Evolutionary conservation across 1,284 basidiomycete species (phyloP), one percentile per base, ranked within the genome.

Genomic region (Trametes polyzona): DNA sequence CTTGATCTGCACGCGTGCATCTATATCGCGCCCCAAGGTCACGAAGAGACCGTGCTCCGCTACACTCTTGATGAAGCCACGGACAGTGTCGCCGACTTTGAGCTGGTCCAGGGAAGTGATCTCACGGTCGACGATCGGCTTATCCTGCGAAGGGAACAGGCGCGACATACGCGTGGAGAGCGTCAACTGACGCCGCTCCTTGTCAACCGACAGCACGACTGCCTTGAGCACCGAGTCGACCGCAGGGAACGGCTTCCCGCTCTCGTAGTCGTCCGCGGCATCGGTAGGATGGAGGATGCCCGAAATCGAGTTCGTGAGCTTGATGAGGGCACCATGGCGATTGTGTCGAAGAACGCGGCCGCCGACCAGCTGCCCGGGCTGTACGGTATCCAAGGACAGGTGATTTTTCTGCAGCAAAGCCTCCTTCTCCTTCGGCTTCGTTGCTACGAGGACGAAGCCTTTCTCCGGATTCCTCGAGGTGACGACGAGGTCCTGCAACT

Each of bases 21-120:
- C 93, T 30, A 97, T 77, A 46, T 83, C 83, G 47, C 90, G 83
- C 16, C 93, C 94, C 21, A 99, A 74, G 36, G 86, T 85, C 4
- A 99, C 93, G 68, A 97, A 98, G n/a, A 99, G 71, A 14, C 96
- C 96, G 66, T 90, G 86, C 47, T 94, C 89, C 19, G 87, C 83
- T 41, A 98, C 80, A 62, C 86, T 90, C 76, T 95, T 96, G 69
- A 98, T 84, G 69, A 97, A 93, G 11, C 96, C 96, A 50, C 94
- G 83, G 30, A 96, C 76, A 23, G 79, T 82, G 57, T 89, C 79
- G 4, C 94, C 95, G 30, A 83, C 79, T 67, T 88, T 82, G 36
- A 98, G 73, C 49, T 92, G 86, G 2, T 76, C 74, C 11, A 93
- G 55, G n/a, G 70, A 68, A n/a, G 73, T 74, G 62, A 97, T 81